These are phyloP conservation scores for Hydrangea macrophylla DNA, from an alignment of 148 eudicot genomes.

Conservation along the genomic window DNA sequence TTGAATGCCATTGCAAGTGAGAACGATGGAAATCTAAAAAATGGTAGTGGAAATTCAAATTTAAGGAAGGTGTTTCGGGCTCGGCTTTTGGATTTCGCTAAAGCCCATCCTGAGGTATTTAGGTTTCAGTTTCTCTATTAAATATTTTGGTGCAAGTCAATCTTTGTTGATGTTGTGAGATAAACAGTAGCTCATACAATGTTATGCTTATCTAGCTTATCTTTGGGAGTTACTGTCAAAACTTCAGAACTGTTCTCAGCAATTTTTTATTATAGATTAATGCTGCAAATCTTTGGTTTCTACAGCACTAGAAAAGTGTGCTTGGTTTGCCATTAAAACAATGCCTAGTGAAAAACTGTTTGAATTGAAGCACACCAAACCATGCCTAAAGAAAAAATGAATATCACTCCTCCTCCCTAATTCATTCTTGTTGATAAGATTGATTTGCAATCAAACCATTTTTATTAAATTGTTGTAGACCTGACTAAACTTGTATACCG, in stretches of 20 bases:
- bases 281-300: neutral
- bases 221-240: neutral
- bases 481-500: too few relatives aligned
- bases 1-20: constrained; percentile 40
- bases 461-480: too few relatives aligned
- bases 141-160: too few relatives aligned
- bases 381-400: too few relatives aligned
- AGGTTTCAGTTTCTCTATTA: too few relatives aligned
- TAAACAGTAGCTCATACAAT: neutral
- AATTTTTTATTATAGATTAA: neutral
- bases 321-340: neutral
- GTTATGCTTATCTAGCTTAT: neutral
- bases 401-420: too few relatives aligned
- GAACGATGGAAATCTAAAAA: constrained; percentile 27
- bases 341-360: too few relatives aligned
- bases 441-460: too few relatives aligned
- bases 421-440: too few relatives aligned
- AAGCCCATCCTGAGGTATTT: constrained; percentile 57
- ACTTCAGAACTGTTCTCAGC: neutral
- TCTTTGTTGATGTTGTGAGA: too few relatives aligned
- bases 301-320: neutral
- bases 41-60: constrained; percentile 29
- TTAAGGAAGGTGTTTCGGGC: constrained; percentile 51
- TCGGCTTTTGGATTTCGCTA: constrained; percentile 34
- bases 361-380: too few relatives aligned